phyloP scores from a whole-genome alignment of 345 rosid species.

The Bruguiera gymnorhiza region DNA sequence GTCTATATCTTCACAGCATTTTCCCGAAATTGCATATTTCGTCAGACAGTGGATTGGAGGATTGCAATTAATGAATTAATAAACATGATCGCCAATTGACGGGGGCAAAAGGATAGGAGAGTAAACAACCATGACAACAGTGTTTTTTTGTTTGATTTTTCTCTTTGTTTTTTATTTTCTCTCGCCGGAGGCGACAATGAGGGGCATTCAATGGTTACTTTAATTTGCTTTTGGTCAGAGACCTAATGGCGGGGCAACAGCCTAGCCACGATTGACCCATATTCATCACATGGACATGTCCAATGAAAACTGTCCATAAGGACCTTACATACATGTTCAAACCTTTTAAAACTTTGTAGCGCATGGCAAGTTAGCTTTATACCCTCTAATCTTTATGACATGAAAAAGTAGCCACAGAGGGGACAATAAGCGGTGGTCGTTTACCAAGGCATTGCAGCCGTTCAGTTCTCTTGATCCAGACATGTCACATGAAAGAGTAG shows the following conservation, averaged over 20 bases:
- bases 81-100: neutral
- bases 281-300: conserved; percentile 4
- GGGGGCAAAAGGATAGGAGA: neutral
- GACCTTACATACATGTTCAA: neutral
- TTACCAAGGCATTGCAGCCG: too few species aligned
- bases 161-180: neutral
- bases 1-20: neutral
- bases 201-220: neutral
- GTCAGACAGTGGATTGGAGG: neutral
- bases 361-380: too few species aligned
- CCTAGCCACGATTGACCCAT: conserved; percentile 6
- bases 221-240: neutral
- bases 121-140: neutral
- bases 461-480: neutral
- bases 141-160: neutral
- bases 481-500: neutral
- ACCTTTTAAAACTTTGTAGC: neutral
- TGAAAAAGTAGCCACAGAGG: too few species aligned
- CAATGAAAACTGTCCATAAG: neutral
- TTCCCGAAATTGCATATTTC: neutral
- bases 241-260: conserved; percentile 6
- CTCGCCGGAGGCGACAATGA: too few species aligned
- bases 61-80: neutral
- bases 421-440: too few species aligned
- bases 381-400: too few species aligned